Base-by-base conservation (phyloP, 345 rosid genomes). In the Raphanus sativus region DNA sequence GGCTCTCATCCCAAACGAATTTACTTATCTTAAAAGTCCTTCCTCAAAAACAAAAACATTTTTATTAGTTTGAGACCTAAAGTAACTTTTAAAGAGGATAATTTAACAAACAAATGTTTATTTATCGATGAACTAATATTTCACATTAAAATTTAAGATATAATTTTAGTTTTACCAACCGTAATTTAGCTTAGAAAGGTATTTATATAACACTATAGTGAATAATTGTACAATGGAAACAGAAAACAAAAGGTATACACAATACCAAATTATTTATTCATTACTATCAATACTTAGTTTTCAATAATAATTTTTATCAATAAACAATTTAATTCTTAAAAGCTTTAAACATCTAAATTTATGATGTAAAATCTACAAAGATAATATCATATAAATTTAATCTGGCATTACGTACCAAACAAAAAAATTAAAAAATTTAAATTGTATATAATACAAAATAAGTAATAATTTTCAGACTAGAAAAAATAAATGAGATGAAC, bases 1-100 rank as follows among this genome's bases (percentile, higher is more conserved):
- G 81, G 81, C 81, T 73, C 81, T 12, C 73, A 78, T 78, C 81
- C 81, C 81, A 67, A 78, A 66, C 77, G 72, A 72, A 10, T 21
- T 70, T 77, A 71, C 76, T 71, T 72, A 65, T 71, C 69, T 71
- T 71, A 33, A 72, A 71, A 28, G 13, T 32, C 7, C 25, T 65
- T 66, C 15, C 7, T 62, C 16, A 29, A 58, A 1, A 9, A 69
- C 29, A 8, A 2, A 5, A 48, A 52, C 28, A 32, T 55, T 64
- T 36, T 65, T 28, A 28, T 58, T 30, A 63, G 56, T 58, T 56
- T 71, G 28, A 71, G 61, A 59, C 8, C 38, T 29, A 0, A 1
- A 42, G 70, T n/a, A 26, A 8, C 4, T 50, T 13, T 2, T 2
- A 21, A 56, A 10, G 65, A n/a, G 2, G 11, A 12, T 60, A 16